Conservation (phyloP, 2,329 filamentous ascomycete genomes). For the Curvularia verruculosa region DNA sequence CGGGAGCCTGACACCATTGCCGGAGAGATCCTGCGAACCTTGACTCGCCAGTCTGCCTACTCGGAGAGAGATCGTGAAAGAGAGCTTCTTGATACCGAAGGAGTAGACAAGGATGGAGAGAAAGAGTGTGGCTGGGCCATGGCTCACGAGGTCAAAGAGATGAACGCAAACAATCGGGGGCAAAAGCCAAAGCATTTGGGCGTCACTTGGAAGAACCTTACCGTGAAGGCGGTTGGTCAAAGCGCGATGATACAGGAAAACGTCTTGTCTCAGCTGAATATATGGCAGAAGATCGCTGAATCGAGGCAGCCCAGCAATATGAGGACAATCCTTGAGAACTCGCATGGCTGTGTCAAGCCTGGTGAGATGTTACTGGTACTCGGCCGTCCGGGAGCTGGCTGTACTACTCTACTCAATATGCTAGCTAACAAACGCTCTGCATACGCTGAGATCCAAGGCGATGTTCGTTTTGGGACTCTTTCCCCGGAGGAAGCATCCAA, state of each 20-base stretch:
- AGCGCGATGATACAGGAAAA: slow-evolving; percentile 24
- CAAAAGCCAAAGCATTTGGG: slow-evolving; percentile 6
- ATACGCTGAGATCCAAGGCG: not conserved
- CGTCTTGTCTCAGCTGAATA: slow-evolving; percentile 25
- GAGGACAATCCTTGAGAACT: slow-evolving; percentile 49
- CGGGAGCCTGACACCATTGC: slow-evolving; percentile 1
- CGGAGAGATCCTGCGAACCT: slow-evolving; percentile 1
- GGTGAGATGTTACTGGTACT: slow-evolving; percentile 8
- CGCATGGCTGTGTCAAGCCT: slow-evolving; percentile 4
- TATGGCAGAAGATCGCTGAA: slow-evolving; percentile 19
- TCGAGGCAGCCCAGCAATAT: slow-evolving; percentile 15
- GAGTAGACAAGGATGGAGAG: not conserved
- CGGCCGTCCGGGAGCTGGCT: slow-evolving; percentile 7
- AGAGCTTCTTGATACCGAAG: not conserved
- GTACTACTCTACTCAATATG: slow-evolving; percentile 4
- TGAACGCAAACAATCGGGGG: not conserved
- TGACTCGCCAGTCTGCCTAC: slow-evolving; percentile 1
- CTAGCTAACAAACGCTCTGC: slow-evolving; percentile 7
- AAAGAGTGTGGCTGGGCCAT: not conserved
- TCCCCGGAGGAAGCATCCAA: not conserved
- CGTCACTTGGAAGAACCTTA: slow-evolving; percentile 17
- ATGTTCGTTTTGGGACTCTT: not conserved
- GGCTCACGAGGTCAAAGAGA: slow-evolving; percentile 1
- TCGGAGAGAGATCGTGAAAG: not conserved
- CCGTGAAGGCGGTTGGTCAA: slow-evolving; percentile 20